Percentiles rank a stretch among this genome's conserved stretches.
These are phyloP conservation scores for Chionographis japonica DNA, from an alignment of 106 monocot genomes.

Conservation along the genomic window DNA sequence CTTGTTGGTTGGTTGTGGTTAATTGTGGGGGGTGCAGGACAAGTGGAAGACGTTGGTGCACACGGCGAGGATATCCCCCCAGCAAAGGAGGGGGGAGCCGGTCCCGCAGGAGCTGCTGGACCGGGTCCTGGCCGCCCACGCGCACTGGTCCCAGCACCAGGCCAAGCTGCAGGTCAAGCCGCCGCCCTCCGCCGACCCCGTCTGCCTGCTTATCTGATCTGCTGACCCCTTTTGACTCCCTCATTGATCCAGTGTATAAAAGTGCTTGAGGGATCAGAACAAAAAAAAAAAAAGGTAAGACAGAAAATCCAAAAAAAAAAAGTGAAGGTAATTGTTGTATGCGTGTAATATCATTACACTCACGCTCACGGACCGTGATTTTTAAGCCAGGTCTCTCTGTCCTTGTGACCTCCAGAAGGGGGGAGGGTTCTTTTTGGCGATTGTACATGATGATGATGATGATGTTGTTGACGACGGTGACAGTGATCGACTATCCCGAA, in stretches of 20 bases:
- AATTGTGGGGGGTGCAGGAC: constrained; percentile 42
- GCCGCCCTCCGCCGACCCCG: constrained; percentile 12
- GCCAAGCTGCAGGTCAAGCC: constrained; percentile 52
- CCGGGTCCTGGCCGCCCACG: constrained; percentile 74
- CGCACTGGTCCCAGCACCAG: constrained; percentile 88
- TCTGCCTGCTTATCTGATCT: constrained; percentile 25
- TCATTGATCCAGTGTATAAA: too few relatives aligned
- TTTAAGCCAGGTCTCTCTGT: not conserved
- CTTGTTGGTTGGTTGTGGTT: not conserved
- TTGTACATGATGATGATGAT: constrained; percentile 10
- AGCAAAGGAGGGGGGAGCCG: constrained; percentile 92
- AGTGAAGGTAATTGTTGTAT: too few relatives aligned
- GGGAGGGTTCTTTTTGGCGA: not conserved
- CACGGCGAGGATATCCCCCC: constrained; percentile 83
- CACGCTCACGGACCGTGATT: too few relatives aligned
- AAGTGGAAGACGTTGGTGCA: constrained; percentile 99
- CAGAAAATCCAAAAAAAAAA: too few relatives aligned
- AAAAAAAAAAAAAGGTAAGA: too few relatives aligned
- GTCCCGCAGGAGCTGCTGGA: constrained; percentile 94
- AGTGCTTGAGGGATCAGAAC: too few relatives aligned
- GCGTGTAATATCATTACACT: too few relatives aligned
- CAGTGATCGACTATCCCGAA: too few relatives aligned
- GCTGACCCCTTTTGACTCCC: too few relatives aligned
- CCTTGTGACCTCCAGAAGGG: too few relatives aligned
- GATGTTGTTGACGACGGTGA: too few relatives aligned